Evolutionary conservation across 352 stramenopile species (phyloP), one percentile per base, ranked within the genome.

Genomic region (Phytophthora cactorum): DNA sequence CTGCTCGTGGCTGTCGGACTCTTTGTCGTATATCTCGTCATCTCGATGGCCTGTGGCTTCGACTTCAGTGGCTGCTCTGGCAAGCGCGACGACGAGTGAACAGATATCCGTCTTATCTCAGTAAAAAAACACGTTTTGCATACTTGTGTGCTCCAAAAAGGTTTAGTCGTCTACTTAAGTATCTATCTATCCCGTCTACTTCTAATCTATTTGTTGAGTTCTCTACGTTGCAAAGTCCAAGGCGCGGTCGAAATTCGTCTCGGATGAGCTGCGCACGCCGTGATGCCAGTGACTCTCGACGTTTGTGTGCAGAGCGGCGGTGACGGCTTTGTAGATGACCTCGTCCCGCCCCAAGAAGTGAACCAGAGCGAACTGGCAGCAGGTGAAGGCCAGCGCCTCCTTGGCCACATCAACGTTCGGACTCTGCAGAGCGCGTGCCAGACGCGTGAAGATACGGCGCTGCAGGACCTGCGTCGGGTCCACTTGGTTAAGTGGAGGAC

Each of bases 11-110:
- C 84, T 14, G 74, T 93, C 7, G 89, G 88, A 4, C 65, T 95
- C 63, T 85, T 96, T 79, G 72, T 96, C 45, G 63, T 96, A 45
- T 96, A 96, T 77, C 79, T 96, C 61, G 79, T 95, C 57, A 79
- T 95, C 36, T 92, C 87, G 14, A 94, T 95, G 88, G 86, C 88
- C 31, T 96, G 90, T 55, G 89, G 90, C 39, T 94, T 95, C 32
- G 82, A 91, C 59, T 86, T 97, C 17, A 93, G 84, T 58, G 79
- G 78, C 66, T 94, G 88, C 70, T 84, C 81, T n/a, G 80, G 83
- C 65, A 84, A 82, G 34, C 72, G 77, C 47, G 70, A 78, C 51
- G 66, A 82, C 17, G 58, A 68, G 27, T 84, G 68, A 59, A 4
- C 25, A 5, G 36, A 43, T 29, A 22, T 22, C 22, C 22, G 22